Conservation (phyloP, 2,329 filamentous ascomycete genomes). For the Escovopsis sp. region DNA sequence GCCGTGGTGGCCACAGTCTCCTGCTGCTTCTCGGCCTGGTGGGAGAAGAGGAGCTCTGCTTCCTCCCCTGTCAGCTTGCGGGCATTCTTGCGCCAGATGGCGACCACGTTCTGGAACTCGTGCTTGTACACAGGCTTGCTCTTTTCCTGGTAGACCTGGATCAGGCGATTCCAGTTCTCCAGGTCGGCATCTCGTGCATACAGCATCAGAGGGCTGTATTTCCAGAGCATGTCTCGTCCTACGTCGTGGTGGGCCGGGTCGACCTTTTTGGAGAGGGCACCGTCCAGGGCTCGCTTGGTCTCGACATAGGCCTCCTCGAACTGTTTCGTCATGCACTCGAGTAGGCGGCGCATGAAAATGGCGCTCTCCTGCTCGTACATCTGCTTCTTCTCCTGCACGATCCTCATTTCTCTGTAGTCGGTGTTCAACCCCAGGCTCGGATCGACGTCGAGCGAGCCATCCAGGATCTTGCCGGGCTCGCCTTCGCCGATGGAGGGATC, state of each 20-base stretch:
- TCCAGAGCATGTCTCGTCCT: conserved; percentile 64
- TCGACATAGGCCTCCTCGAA: conserved; percentile 64
- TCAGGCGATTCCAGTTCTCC: conserved; percentile 63
- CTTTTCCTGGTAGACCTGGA: conserved; percentile 68
- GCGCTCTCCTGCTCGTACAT: conserved; percentile 66
- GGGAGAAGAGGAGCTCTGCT: conserved; percentile 72
- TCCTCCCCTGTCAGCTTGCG: conserved; percentile 65
- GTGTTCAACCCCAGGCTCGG: conserved; percentile 43
- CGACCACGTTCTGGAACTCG: conserved; percentile 64
- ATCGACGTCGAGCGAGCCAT: conserved; percentile 26
- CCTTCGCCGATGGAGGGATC: conserved; percentile 58
- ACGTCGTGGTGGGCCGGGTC: conserved; percentile 56
- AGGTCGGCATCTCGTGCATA: conserved; percentile 77
- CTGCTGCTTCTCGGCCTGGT: conserved; percentile 69
- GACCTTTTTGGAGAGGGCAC: conserved; percentile 47
- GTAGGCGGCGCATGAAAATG: conserved; percentile 62
- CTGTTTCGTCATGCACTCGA: conserved; percentile 66
- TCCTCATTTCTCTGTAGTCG: conserved; percentile 79
- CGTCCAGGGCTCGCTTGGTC: conserved; percentile 48
- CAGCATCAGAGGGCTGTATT: conserved; percentile 72
- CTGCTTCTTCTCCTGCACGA: conserved; percentile 86
- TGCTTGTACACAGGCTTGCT: conserved; percentile 63
- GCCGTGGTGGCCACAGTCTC: conserved; percentile 63
- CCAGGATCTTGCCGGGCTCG: conserved; percentile 32
- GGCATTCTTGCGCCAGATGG: conserved; percentile 66